Base-by-base conservation (phyloP, 139 green algal genomes). In the Volvox africanus region DNA sequence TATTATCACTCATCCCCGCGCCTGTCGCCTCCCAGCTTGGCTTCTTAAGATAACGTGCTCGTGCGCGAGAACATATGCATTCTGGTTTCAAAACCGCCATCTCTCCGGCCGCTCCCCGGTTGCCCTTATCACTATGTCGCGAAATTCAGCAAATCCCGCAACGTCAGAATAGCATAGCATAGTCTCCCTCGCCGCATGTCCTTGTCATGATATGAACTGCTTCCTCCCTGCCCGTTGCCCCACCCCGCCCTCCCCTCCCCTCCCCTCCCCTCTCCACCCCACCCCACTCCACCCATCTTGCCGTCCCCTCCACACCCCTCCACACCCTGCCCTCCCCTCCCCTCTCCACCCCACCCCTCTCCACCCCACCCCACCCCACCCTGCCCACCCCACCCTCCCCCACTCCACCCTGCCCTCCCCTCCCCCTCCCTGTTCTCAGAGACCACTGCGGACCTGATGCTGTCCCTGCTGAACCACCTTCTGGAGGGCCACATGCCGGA, bases 381-480 rank as follows among this genome's bases (percentile, higher is more conserved):
- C 24, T 11, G 24, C 69, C 24, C 69, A 22, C 32, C 24, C 69
- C 69, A 16, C 21, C 69, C 69, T 78, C 32, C 11, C 32, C 62
- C 62, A 26, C 17, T 19, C 62, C 62, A 55, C 44, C 44, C 5
- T 55, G 44, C 44, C 44, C 5, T 55, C 5, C 44, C 44, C 44
- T 55, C 5, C 11, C 67, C 14, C 3, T 3, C 67, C 67, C 67
- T 26, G 24, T 35, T 17, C 69, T 2, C 80, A 92, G 88, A 86
- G 62, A 92, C 88, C 20, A 88, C 80, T 2, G 80, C 88, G 18
- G 80, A 88, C 80, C 75, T 88, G 67, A 77, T 92, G 88, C 79
- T 92, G 36, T 44, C 62, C 28, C 44, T 92, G 32, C 37, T 88
- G 37, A 55, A 71, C 6, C 65, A 37, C 30, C 65, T 92, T 67